phyloP scores from a whole-genome alignment of 257 asterid genomes.

The Voacanga thouarsii region DNA sequence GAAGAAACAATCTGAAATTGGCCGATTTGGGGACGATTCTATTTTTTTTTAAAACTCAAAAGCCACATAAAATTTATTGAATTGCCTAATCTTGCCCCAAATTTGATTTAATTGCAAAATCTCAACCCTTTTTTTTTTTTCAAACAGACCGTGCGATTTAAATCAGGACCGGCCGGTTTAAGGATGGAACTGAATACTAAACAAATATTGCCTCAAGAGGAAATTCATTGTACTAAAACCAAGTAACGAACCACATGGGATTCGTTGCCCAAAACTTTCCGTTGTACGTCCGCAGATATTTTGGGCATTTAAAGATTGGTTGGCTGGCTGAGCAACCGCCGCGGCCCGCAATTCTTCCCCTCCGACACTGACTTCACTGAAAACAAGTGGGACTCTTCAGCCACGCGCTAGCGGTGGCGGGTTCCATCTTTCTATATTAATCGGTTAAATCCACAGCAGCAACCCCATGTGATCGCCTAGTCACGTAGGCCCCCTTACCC shows the following conservation, averaged over 20 bases:
- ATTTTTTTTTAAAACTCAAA: too few species aligned
- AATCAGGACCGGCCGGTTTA: too few species aligned
- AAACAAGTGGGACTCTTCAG: conserved; percentile 8
- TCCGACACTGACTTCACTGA: conserved; percentile 1
- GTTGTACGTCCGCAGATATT: background rate
- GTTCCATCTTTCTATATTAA: background rate
- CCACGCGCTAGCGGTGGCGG: background rate
- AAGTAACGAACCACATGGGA: conserved; percentile 10
- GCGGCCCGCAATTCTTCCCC: background rate
- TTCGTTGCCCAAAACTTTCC: background rate
- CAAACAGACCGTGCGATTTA: too few species aligned
- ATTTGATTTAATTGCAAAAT: too few species aligned
- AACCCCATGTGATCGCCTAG: conserved; percentile 25
- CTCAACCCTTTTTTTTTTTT: too few species aligned
- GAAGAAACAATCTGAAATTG: too few species aligned
- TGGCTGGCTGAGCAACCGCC: background rate
- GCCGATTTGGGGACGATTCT: too few species aligned
- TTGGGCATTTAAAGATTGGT: background rate
- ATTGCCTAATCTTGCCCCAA: too few species aligned
- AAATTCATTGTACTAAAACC: background rate
- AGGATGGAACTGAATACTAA: too few species aligned
- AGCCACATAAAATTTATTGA: too few species aligned
- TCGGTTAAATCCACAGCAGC: background rate
- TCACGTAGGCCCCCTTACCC: conserved; percentile 13
- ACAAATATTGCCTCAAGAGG: background rate